Evolutionary conservation across 1,139 yeast species (phyloP).

Genomic region (Candida tropicalis): DNA sequence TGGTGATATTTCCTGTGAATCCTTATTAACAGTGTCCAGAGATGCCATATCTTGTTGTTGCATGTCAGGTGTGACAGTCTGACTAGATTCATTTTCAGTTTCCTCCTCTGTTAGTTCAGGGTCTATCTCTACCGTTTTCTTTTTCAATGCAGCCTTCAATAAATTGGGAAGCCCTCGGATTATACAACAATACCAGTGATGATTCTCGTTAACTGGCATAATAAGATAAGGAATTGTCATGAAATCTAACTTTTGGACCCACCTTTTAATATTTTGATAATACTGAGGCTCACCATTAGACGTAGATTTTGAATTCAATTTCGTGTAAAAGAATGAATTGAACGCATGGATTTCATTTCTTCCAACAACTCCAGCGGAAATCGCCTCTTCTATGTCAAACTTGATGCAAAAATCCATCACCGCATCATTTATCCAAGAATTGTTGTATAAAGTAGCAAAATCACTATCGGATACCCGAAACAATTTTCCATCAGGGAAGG

Average conservation of each 20-base stretch:
- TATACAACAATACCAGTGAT: conserved; percentile 89
- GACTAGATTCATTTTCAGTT: too few species aligned
- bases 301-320: conserved; percentile 42
- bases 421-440: conserved; percentile 77
- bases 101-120: too few species aligned
- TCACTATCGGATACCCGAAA: conserved; percentile 61
- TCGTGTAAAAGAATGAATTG: conserved; percentile 83
- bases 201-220: conserved; percentile 78
- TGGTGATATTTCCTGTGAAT: not conserved
- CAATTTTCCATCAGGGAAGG: conserved; percentile 48
- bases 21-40: too few species aligned
- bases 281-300: conserved; percentile 30
- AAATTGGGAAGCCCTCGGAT: conserved; percentile 51
- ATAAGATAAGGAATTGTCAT: conserved; percentile 63
- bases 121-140: not conserved
- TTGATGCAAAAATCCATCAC: conserved; percentile 72
- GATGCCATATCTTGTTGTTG: too few species aligned
- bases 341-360: conserved; percentile 56
- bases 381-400: conserved; percentile 51
- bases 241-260: conserved; percentile 76
- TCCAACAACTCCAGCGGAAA: conserved; percentile 21
- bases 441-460: conserved; percentile 66
- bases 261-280: conserved; percentile 69
- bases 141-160: conserved; percentile 18
- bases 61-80: too few species aligned